Base-by-base conservation (phyloP, 192 early-diverging fungal genomes). In the Backusella parvicylindrica region DNA sequence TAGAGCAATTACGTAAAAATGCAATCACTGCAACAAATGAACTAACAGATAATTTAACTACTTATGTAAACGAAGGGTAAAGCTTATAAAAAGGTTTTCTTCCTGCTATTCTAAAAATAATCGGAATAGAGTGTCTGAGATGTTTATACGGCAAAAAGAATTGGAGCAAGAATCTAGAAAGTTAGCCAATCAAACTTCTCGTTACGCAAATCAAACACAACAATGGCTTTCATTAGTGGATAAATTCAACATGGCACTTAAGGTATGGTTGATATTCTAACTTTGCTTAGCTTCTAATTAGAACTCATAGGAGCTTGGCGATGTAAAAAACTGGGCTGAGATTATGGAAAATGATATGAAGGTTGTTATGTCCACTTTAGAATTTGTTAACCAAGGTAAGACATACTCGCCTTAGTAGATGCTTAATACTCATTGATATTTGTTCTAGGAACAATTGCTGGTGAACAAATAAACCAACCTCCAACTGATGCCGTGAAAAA, bases 291-390 rank as follows among this genome's bases (percentile, higher is more conserved):
- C 32, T 66, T 15, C 30, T 60, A 40, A 40, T 18, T 18, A 37
- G 7, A 11, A 15, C 23, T 36, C 6, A 68, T 81, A 93, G 89
- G 93, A 97, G 75, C 84, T 97, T 15, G 96, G 96, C 23, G 93
- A 96, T 76, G 91, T 95, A 21, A 84, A 91, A 53, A 92, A 93
- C 77, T 97, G 96, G 96, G 92, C 92, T 0, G 80, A 88, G 30
- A 90, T 92, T 18, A 95, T 97, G 35, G 94, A 96, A 40, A 82
- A 84, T 72, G 96, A 97, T 76, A 92, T 96, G 91, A 82, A 84
- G 64, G 90, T 92, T 43, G 88, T 94, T 0, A 90, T 90, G 38
- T 77, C 82, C 0, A 90, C 91, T 0, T 79, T 94, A 1, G 93
- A 94, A 68, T 72, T 71, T 70, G 81, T 79, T 21, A 75, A 83